Evolutionary conservation across 2,329 filamentous ascomycete species (phyloP), one percentile per base, ranked within the genome.

Genomic region (Fusarium secorum): DNA sequence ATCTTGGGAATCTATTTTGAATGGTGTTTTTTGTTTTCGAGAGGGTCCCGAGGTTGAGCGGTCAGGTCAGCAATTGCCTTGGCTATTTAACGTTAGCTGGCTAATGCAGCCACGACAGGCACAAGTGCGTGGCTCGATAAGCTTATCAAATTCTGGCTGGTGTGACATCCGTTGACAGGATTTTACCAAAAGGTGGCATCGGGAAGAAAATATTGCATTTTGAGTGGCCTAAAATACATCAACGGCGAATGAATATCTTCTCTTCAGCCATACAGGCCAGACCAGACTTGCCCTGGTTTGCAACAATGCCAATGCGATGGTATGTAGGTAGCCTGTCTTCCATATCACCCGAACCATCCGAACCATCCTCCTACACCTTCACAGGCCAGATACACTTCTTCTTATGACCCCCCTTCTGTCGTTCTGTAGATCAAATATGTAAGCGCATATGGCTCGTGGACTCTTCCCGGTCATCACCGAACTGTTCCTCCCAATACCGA

Each of bases 361-460:
- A 10, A 11, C 7, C n/a, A 24, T 18, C 2, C 13, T n/a, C 10
- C 26, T 24, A 11, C 10, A 5, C 2, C 2, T 8, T 10, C 26
- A 30, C n/a, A 39, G 5, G 5, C 14, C 15, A 20, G 15, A 32
- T 22, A 5, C 6, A 3, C 28, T n/a, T 30, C 18, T 22, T n/a
- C 22, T 22, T 22, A 11, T 15, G 13, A 14, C 11, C 17, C 9
- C 2, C 35, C 14, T 11, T 11, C 7, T 13, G 4, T 9, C 7
- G 3, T 0, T 35, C 35, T 7, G 17, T 1, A 24, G 35, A 41
- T 22, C 15, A 8, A 15, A 8, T 1, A 10, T 22, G 2, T 4
- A 53, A 20, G 11, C 26, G 13, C 5, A 6, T 22, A 6, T 39
- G 13, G 4, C 13, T 38, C 10, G 11, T 2, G 2, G 22, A 41